Evolutionary conservation across 2,329 filamentous ascomycete species (phyloP), one percentile per base, ranked within the genome.

Genomic region (Lasiodiplodia sp.): DNA sequence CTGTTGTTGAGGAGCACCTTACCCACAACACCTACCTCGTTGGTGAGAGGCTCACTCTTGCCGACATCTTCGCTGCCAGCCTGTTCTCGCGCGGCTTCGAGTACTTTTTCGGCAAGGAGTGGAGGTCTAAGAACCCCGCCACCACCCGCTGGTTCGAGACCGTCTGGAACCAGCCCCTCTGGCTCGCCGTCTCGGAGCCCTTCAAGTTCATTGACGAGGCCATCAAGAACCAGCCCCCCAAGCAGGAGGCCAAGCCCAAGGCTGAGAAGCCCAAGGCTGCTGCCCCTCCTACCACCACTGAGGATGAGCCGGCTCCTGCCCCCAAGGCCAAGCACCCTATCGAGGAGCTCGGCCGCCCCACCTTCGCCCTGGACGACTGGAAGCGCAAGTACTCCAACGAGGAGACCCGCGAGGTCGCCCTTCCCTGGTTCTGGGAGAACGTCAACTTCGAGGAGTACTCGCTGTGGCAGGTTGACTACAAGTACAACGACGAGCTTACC

Each of bases 401-500:
- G 81, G 93, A 97, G 72, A 94, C 92, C 75, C 88, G 88, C 69
- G 86, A 90, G 72, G 90, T 87, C 72, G 93, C 95, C 77, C 86
- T 98, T 78, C 94, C 95, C 82, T 98, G 92, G 92, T 98, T 99
- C 91, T 99, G 95, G 95, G 90, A 97, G 86, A 93, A 96, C 83
- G 89, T 89, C 84, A 95, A 96, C 80, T 91, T 96, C 76, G 91
- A 94, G 73, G 96, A 99, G 85, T 99, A 96, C 89, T 97, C 94
- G 68, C 85, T 99, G 82, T 99, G 94, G 93, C 90, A 89, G 82
- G 86, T 94, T 76, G 91, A 94, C 84, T 99, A 97, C 91, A 97
- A 97, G 91, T 99, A 99, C 89, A 97, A 97, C 84, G 90, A 97
- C 71, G 96, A 99, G 90, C 89, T 99, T 75, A 97, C 93, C 79